These are phyloP conservation scores for Xylaria digitata DNA, from an alignment of 2,329 filamentous ascomycete genomes.

Conservation along the genomic window DNA sequence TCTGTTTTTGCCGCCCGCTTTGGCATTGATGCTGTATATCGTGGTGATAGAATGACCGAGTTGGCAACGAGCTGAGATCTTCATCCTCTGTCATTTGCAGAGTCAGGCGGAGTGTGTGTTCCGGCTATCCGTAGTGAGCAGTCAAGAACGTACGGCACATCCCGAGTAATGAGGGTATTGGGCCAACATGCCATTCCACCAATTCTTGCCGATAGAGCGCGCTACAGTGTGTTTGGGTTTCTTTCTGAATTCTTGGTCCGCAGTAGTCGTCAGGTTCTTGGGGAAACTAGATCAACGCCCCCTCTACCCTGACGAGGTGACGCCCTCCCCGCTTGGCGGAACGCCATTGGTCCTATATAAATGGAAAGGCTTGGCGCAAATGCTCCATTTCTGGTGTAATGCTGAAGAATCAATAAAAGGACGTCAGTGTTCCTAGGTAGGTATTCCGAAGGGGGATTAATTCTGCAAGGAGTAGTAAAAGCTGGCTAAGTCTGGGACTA, in stretches of 20 bases:
- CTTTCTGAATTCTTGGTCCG: not conserved
- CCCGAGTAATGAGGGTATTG: not conserved
- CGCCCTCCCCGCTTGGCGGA: not conserved
- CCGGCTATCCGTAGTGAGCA: not conserved
- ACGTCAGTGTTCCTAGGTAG: not conserved
- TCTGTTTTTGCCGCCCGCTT: not conserved
- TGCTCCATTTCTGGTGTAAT: not conserved
- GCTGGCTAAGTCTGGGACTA: too few species aligned
- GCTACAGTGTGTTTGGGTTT: constrained; percentile 4
- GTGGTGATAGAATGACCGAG: constrained; percentile 2
- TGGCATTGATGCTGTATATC: not conserved
- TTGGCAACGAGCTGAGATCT: not conserved
- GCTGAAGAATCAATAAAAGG: not conserved
- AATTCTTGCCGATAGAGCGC: not conserved
- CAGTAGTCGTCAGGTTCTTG: not conserved
- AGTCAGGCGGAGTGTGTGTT: not conserved
- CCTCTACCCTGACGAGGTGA: not conserved
- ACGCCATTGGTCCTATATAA: constrained; percentile 17
- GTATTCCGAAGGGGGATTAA: not conserved
- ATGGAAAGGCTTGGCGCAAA: constrained; percentile 16
- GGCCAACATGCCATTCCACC: constrained; percentile 4
- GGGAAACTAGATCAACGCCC: constrained; percentile 10
- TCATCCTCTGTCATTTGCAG: not conserved
- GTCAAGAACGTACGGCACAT: not conserved
- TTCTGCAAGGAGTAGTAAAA: too few species aligned